Conservation (phyloP, 2,329 filamentous ascomycete species). For the Colletotrichum liaoningense region DNA sequence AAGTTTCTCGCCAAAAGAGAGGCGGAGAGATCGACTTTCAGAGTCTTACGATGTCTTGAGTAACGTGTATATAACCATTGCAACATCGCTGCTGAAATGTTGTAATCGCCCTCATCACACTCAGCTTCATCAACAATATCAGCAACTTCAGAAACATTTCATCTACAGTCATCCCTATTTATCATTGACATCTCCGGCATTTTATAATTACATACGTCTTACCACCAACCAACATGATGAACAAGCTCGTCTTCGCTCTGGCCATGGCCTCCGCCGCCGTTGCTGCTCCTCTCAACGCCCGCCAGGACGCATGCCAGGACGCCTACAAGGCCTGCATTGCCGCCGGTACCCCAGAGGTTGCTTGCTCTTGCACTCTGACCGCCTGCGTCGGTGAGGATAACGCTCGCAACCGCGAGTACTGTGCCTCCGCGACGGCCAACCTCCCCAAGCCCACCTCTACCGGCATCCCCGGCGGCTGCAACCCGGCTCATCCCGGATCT, state of each 20-base stretch:
- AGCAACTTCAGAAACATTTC: neutral
- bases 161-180: too few species aligned
- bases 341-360: constrained; percentile 19
- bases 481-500: constrained; percentile 31
- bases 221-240: constrained; percentile 1
- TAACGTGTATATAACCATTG: constrained; percentile 6
- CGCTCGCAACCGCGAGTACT: constrained; percentile 31
- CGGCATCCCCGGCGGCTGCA: constrained; percentile 32
- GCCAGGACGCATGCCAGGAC: constrained; percentile 21
- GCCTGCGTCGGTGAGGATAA: constrained; percentile 29
- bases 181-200: neutral
- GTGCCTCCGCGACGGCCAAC: constrained; percentile 22
- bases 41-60: neutral
- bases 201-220: neutral
- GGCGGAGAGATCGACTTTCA: neutral
- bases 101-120: neutral
- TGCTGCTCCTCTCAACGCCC: constrained; percentile 13
- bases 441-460: constrained; percentile 25
- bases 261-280: constrained; percentile 29
- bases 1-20: neutral
- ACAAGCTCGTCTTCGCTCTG: constrained; percentile 27
- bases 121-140: neutral
- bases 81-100: neutral
- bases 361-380: constrained; percentile 27
- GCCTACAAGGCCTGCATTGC: constrained; percentile 26